Evolutionary conservation across 2,329 filamentous ascomycete genomes (phyloP).

Genomic region (Monilinia polystroma): DNA sequence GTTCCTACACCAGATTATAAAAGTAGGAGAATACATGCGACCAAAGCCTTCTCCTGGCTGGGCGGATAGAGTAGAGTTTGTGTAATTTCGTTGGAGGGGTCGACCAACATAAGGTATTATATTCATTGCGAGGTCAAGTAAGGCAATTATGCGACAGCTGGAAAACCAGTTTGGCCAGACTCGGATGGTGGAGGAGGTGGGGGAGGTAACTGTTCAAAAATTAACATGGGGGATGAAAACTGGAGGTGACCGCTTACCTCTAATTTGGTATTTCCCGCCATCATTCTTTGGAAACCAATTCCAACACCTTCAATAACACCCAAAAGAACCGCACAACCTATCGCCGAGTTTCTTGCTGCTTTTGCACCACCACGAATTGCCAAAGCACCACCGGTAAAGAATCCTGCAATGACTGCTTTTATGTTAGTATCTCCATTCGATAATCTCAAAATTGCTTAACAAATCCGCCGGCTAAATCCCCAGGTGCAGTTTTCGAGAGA

Average conservation of each 20-base stretch:
- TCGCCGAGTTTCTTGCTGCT: constrained; percentile 91
- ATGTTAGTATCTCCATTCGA: constrained; percentile 24
- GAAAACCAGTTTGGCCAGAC: constrained; percentile 36
- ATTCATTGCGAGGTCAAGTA: background rate
- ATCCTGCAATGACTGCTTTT: constrained; percentile 74
- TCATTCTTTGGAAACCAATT: constrained; percentile 92
- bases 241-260: constrained; percentile 53
- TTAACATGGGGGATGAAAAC: constrained; percentile 21
- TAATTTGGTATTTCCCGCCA: constrained; percentile 82
- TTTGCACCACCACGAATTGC: constrained; percentile 89
- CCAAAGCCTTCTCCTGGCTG: constrained; percentile 23
- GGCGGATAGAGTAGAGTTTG: constrained; percentile 39
- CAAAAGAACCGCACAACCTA: constrained; percentile 90
- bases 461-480: background rate
- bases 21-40: constrained; percentile 29
- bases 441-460: background rate
- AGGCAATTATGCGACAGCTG: constrained; percentile 35
- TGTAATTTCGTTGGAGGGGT: constrained; percentile 28
- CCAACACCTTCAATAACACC: constrained; percentile 97
- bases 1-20: constrained; percentile 20
- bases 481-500: background rate
- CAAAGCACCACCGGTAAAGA: constrained; percentile 91
- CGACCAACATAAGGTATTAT: constrained; percentile 24
- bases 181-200: constrained; percentile 39
- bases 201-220: constrained; percentile 32